These are phyloP conservation scores for Akanthomyces uredinophilus DNA, from an alignment of 2,329 filamentous ascomycete genomes.

Conservation along the genomic window DNA sequence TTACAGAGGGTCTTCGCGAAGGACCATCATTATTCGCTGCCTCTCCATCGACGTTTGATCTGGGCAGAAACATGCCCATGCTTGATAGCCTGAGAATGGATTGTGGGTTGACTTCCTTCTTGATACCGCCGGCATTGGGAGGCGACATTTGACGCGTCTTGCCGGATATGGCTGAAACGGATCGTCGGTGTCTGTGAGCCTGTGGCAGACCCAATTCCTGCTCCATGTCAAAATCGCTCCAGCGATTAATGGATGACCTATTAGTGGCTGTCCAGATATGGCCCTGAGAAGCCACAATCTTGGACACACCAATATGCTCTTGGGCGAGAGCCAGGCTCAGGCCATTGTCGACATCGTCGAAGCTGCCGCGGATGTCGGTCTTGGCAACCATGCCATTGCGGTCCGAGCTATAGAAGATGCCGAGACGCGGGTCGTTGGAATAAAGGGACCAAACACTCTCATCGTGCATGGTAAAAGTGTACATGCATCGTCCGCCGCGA, in stretches of 20 bases:
- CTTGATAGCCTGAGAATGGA: constrained; percentile 80
- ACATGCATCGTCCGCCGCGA: constrained; percentile 90
- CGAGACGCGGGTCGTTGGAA: constrained; percentile 78
- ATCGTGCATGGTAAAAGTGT: constrained; percentile 98
- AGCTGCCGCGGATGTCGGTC: constrained; percentile 75
- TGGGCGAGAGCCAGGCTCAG: constrained; percentile 86
- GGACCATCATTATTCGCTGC: constrained; percentile 41
- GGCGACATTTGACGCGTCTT: constrained; percentile 31
- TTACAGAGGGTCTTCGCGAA: constrained; percentile 35
- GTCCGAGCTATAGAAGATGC: constrained; percentile 92
- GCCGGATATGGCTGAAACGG: constrained; percentile 39
- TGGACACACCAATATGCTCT: constrained; percentile 78
- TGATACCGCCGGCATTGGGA: constrained; percentile 27
- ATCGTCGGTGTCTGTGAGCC: constrained; percentile 43
- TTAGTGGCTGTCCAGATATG: constrained; percentile 88
- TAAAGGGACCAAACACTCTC: constrained; percentile 96
- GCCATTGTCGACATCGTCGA: constrained; percentile 71
- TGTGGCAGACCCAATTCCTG: constrained; percentile 63
- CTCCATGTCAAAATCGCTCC: constrained; percentile 79
- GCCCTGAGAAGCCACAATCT: constrained; percentile 63
- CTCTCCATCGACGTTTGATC: constrained; percentile 50
- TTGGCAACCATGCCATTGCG: constrained; percentile 92
- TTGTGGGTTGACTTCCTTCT: constrained; percentile 68
- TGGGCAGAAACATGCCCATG: constrained; percentile 67
- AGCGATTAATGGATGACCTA: constrained; percentile 87